phyloP scores from a whole-genome alignment of 768 basidiomycete genomes.

The Pleurotus platypus region DNA sequence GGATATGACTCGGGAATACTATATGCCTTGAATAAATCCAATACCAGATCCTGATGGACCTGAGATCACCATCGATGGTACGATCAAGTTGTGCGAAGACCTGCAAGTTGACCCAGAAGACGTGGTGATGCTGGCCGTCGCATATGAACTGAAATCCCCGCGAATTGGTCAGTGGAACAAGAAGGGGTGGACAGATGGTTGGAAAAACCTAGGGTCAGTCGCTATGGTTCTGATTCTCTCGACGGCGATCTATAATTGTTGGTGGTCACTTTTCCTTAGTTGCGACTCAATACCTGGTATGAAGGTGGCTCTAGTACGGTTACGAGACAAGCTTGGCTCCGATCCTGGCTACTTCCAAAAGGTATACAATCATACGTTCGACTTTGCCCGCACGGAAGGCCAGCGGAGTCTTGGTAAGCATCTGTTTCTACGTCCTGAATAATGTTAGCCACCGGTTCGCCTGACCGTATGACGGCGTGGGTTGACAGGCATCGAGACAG shows the following conservation, averaged over 20 bases:
- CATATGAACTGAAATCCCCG: conserved; percentile 77
- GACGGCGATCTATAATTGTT: too few relatives aligned
- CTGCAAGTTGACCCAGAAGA: conserved; percentile 73
- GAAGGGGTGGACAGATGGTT: conserved; percentile 76
- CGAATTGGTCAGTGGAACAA: conserved; percentile 67
- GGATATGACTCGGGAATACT: too few relatives aligned
- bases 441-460: background rate
- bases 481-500: conserved; percentile 58
- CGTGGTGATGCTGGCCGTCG: conserved; percentile 77
- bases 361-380: conserved; percentile 80
- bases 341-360: conserved; percentile 69
- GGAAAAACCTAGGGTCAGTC: conserved; percentile 68
- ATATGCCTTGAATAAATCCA: background rate
- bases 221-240: too few relatives aligned
- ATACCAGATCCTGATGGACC: conserved; percentile 52
- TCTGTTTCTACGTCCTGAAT: background rate
- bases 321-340: conserved; percentile 57
- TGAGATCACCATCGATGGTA: conserved; percentile 75
- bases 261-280: conserved; percentile 27
- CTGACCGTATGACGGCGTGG: background rate
- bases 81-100: conserved; percentile 72
- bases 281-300: conserved; percentile 65
- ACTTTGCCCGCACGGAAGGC: conserved; percentile 71
- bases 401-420: conserved; percentile 75
- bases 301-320: conserved; percentile 45